A percentile compares a stretch with the other conserved stretches of the same genome.
phyloP scores from a whole-genome alignment of 805 yeast genomes.

The Saccharomycopsis fodiens region DNA sequence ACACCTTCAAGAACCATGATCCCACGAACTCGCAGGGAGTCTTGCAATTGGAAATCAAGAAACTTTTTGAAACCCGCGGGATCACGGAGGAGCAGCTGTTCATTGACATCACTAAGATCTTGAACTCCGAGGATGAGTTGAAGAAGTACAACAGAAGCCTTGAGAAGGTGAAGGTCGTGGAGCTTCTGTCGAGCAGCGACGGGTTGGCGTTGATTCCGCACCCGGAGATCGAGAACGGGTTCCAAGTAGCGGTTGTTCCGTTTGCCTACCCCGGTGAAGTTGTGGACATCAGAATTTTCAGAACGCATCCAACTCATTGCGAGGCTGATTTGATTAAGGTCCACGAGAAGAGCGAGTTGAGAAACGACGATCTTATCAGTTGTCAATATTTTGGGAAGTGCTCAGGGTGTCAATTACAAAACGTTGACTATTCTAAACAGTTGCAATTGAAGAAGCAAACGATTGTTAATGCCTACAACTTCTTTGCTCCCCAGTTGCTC shows the following conservation, averaged over 20 bases:
- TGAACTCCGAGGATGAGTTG: conserved; percentile 47
- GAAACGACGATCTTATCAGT: conserved; percentile 52
- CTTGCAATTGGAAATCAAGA: conserved; percentile 63
- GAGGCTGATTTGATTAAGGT: conserved; percentile 68
- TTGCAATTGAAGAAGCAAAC: conserved; percentile 64
- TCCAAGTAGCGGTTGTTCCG: conserved; percentile 73
- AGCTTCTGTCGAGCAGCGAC: conserved; percentile 74
- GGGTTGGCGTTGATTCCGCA: conserved; percentile 68
- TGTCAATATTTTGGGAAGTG: conserved; percentile 88
- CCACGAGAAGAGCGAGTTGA: conserved; percentile 37
- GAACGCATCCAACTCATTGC: conserved; percentile 65
- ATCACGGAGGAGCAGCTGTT: conserved; percentile 39
- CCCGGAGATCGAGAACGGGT: conserved; percentile 36
- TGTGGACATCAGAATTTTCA: conserved; percentile 62
- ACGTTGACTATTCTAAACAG: conserved; percentile 65
- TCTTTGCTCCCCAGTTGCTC: conserved; percentile 55
- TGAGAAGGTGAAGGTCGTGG: conserved; percentile 46
- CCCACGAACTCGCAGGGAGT: conserved; percentile 79
- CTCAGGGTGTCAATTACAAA: conserved; percentile 93
- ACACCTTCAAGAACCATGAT: conserved; percentile 57
- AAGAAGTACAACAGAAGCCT: conserved; percentile 52
- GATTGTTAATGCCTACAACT: conserved; percentile 72
- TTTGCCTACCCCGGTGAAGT: conserved; percentile 84
- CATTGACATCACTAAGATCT: conserved; percentile 59
- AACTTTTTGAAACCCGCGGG: conserved; percentile 37